phyloP scores from a whole-genome alignment of 768 basidiomycete species.

The Auriscalpium orientale region DNA sequence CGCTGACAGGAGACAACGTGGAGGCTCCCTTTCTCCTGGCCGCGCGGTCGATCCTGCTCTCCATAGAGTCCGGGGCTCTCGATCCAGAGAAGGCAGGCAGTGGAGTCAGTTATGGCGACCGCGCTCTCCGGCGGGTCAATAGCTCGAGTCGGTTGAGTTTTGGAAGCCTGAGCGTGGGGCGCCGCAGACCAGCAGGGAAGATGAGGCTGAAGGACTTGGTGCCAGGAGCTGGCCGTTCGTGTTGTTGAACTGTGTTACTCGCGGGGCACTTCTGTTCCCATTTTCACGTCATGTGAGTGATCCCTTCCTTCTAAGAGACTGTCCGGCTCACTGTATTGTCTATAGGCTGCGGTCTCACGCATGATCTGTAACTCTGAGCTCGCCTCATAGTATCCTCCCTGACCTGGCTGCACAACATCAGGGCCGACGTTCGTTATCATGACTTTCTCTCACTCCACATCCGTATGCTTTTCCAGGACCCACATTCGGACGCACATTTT shows the following conservation, averaged over 20 bases:
- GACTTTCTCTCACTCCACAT: slow-evolving; percentile 21
- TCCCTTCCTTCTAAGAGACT: background rate
- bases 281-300: too few species aligned
- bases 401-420: slow-evolving; percentile 15
- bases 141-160: slow-evolving; percentile 87
- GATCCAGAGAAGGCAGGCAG: slow-evolving; percentile 94
- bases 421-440: slow-evolving; percentile 33
- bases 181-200: slow-evolving; percentile 50
- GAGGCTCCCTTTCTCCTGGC: slow-evolving; percentile 88
- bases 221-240: slow-evolving; percentile 45
- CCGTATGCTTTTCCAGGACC: slow-evolving; percentile 11
- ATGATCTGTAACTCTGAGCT: too few species aligned
- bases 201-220: slow-evolving; percentile 56
- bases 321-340: background rate
- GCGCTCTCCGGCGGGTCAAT: slow-evolving; percentile 83
- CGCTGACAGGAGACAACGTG: slow-evolving; percentile 86
- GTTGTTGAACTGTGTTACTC: slow-evolving; percentile 41
- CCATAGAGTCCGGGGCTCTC: slow-evolving; percentile 83
- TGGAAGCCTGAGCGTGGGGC: slow-evolving; percentile 67
- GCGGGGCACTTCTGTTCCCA: background rate
- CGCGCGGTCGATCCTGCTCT: slow-evolving; percentile 79
- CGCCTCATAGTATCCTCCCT: too few species aligned
- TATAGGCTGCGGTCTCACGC: too few species aligned
- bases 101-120: slow-evolving; percentile 94
- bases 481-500: slow-evolving; percentile 12